Percentiles rank a stretch among this genome's conserved stretches.
These are phyloP conservation scores for Pleurotus pulmonarius DNA, from an alignment of 768 basidiomycete genomes.

Conservation along the genomic window DNA sequence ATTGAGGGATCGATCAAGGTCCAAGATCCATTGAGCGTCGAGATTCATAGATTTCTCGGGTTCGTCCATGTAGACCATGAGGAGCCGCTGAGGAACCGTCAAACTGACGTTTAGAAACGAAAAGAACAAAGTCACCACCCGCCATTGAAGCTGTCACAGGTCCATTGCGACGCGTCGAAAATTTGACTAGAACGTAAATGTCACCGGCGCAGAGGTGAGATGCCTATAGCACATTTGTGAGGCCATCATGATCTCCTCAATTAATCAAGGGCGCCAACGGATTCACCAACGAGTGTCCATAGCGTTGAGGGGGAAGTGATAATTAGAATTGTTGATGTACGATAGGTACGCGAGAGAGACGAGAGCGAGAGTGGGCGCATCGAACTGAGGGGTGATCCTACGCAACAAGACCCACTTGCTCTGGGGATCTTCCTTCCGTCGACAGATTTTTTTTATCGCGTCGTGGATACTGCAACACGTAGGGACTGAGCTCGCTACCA, in stretches of 20 bases:
- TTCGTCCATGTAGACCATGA: too few species aligned
- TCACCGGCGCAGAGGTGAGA: constrained; percentile 5
- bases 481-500: too few species aligned
- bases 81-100: too few species aligned
- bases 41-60: not conserved
- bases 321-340: too few species aligned
- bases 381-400: not conserved
- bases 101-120: not conserved
- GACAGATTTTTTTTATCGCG: too few species aligned
- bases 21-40: not conserved
- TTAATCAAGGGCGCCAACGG: not conserved
- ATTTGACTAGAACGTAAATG: not conserved
- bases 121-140: constrained; percentile 5
- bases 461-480: too few species aligned
- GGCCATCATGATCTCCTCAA: not conserved
- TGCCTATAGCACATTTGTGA: not conserved
- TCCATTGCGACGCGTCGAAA: not conserved
- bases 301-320: too few species aligned
- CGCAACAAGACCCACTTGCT: not conserved
- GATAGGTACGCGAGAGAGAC: not conserved
- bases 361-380: not conserved
- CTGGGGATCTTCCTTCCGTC: too few species aligned
- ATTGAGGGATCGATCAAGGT: not conserved
- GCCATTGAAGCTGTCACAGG: not conserved
- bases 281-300: too few species aligned